Evolutionary conservation across 208 protist species (phyloP).

Genomic region (Trypanosoma congolense): DNA sequence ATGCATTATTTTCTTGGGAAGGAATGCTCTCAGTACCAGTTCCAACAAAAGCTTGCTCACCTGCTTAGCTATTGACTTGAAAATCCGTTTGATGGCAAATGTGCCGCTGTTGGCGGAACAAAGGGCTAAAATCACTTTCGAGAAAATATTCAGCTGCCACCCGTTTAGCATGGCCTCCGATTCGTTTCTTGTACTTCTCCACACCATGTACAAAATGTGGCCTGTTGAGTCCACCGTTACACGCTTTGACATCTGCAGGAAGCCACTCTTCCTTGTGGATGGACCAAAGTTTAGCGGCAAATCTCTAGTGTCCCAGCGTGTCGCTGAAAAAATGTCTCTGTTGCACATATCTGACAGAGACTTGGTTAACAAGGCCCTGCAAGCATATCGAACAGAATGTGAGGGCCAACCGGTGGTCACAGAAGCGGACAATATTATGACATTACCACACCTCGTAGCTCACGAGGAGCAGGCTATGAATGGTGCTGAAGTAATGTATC

Average conservation of each 20-base stretch:
- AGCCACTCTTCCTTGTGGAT: slow-evolving; percentile 60
- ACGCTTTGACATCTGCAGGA: slow-evolving; percentile 40
- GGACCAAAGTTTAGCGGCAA: slow-evolving; percentile 82
- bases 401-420: slow-evolving; percentile 12
- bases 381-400: slow-evolving; percentile 14
- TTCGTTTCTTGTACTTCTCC: slow-evolving; percentile 31
- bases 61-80: slow-evolving; percentile 24
- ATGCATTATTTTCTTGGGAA: slow-evolving; percentile 37
- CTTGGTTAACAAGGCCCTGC: slow-evolving; percentile 23
- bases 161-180: slow-evolving; percentile 19
- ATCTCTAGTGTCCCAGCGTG: slow-evolving; percentile 42
- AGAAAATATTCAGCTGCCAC: slow-evolving; percentile 11
- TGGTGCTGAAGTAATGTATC: slow-evolving; percentile 22
- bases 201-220: slow-evolving; percentile 15
- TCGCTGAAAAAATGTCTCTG: slow-evolving; percentile 41
- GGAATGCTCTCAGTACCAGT: slow-evolving; percentile 25
- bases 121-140: slow-evolving; percentile 4
- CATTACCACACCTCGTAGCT: slow-evolving; percentile 6
- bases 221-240: slow-evolving; percentile 8
- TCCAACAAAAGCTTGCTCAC: slow-evolving; percentile 29
- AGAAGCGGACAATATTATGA: slow-evolving; percentile 14
- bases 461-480: slow-evolving; percentile 14
- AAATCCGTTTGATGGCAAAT: slow-evolving; percentile 16
- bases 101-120: slow-evolving; percentile 1
- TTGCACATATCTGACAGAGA: slow-evolving; percentile 45